Percentiles rank a stretch among this genome's conserved stretches.
Evolutionary conservation across 176 grass and related monocot species (phyloP).

Genomic region (Carex myosuroides): DNA sequence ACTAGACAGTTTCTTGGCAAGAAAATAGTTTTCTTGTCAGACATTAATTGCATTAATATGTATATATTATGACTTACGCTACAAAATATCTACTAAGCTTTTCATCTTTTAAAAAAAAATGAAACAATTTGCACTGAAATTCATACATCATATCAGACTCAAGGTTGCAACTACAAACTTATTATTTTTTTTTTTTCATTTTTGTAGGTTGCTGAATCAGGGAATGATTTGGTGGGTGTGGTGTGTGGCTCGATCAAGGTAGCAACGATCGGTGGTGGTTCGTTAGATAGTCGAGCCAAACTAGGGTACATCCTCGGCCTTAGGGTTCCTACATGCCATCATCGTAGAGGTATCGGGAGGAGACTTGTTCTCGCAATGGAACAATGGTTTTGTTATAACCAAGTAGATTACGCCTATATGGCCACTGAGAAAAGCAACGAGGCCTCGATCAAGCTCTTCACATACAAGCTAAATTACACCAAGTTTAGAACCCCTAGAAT

Average conservation of each 20-base stretch:
- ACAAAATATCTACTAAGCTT: neutral
- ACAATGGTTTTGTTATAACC: conserved; percentile 49
- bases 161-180: neutral
- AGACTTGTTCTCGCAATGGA: conserved; percentile 57
- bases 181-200: neutral
- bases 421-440: conserved; percentile 63
- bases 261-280: neutral
- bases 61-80: neutral
- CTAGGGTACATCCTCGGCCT: conserved; percentile 23
- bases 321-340: neutral
- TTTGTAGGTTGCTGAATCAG: conserved; percentile 22
- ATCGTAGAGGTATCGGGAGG: conserved; percentile 36
- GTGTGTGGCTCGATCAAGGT: conserved; percentile 17
- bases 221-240: conserved; percentile 10
- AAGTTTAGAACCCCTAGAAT: conserved; percentile 55
- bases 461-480: conserved; percentile 47
- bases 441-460: conserved; percentile 56
- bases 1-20: neutral
- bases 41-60: neutral
- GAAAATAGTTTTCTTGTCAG: no score
- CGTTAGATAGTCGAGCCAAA: neutral
- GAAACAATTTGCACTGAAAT: neutral
- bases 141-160: neutral
- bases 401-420: conserved; percentile 71
- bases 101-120: neutral